A percentile compares a stretch with the other conserved stretches of the same genome.
phyloP scores from a whole-genome alignment of 352 stramenopile genomes.

The Phytophthora citricola region DNA sequence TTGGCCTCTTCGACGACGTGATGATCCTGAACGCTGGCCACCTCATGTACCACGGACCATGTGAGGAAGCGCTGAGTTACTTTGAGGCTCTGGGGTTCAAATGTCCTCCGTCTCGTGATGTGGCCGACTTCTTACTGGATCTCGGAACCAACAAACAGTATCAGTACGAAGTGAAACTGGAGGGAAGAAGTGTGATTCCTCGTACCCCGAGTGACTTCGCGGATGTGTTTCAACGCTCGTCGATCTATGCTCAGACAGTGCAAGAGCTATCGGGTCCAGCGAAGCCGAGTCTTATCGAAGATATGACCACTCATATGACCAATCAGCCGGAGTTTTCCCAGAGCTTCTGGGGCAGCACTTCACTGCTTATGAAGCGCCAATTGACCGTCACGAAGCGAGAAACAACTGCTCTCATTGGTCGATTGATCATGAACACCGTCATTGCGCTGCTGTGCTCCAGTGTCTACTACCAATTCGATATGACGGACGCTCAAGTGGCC shows the following conservation, averaged over 20 bases:
- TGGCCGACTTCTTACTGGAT: slow-evolving; percentile 92
- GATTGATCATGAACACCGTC: slow-evolving; percentile 26
- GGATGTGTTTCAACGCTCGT: slow-evolving; percentile 49
- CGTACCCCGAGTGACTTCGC: slow-evolving; percentile 28
- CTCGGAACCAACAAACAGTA: slow-evolving; percentile 43
- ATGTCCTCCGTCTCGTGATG: slow-evolving; percentile 53
- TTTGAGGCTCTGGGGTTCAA: slow-evolving; percentile 29
- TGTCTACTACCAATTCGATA: slow-evolving; percentile 37
- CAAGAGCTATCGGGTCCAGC: not conserved
- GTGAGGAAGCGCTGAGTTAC: slow-evolving; percentile 13
- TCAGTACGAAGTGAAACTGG: slow-evolving; percentile 25
- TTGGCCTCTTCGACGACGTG: slow-evolving; percentile 56
- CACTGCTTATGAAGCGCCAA: slow-evolving; percentile 26
- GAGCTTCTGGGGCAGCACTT: slow-evolving; percentile 20
- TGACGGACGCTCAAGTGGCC: slow-evolving; percentile 24
- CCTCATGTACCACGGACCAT: slow-evolving; percentile 72
- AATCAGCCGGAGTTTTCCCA: slow-evolving; percentile 31
- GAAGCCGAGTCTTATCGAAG: slow-evolving; percentile 4
- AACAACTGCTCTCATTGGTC: slow-evolving; percentile 24
- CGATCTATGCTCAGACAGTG: slow-evolving; percentile 5
- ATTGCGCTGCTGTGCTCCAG: slow-evolving; percentile 34
- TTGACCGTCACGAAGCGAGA: slow-evolving; percentile 29
- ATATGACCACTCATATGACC: slow-evolving; percentile 11
- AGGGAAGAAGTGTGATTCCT: not conserved
- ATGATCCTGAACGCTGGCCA: slow-evolving; percentile 74